A percentile compares a stretch with the other conserved stretches of the same genome.
Conservation (phyloP, 768 basidiomycete genomes). For the Hypholoma sublateritium region DNA sequence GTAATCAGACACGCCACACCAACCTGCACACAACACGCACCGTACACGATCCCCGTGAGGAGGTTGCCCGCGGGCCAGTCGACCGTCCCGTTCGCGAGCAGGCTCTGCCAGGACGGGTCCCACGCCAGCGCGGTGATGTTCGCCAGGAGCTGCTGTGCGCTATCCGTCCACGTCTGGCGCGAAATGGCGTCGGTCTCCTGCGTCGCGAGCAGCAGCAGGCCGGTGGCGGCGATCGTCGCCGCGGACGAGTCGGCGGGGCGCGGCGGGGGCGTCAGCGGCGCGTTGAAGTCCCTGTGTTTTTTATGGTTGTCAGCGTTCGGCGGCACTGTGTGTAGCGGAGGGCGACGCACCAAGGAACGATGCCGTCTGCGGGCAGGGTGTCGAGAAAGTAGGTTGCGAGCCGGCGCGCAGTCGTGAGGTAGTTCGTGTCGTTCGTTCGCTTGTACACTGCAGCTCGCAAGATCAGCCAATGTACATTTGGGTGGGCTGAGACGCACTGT, state of each 20-base stretch:
- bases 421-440: constrained; percentile 46
- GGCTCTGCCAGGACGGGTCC: constrained; percentile 60
- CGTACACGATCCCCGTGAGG: constrained; percentile 58
- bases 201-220: constrained; percentile 55
- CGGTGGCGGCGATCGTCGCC: constrained; percentile 61
- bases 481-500: constrained; percentile 43
- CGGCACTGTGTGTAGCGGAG: background rate
- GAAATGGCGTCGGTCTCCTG: constrained; percentile 33
- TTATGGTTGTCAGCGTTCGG: constrained; percentile 3
- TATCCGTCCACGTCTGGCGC: constrained; percentile 41
- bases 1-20: background rate
- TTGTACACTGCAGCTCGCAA: constrained; percentile 49
- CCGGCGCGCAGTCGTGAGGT: constrained; percentile 58
- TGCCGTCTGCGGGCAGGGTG: constrained; percentile 57
- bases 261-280: constrained; percentile 50
- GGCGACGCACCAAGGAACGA: constrained; percentile 62
- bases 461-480: background rate
- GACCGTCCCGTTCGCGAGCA: constrained; percentile 67
- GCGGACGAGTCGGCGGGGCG: constrained; percentile 72
- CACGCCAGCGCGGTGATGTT: constrained; percentile 53
- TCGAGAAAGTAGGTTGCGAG: constrained; percentile 61
- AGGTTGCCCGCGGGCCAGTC: constrained; percentile 56
- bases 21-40: constrained; percentile 20
- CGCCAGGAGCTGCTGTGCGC: constrained; percentile 51
- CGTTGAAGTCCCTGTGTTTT: constrained; percentile 66